Base-by-base conservation (phyloP, 1,284 basidiomycete species). In the Marasmius fiardii region DNA sequence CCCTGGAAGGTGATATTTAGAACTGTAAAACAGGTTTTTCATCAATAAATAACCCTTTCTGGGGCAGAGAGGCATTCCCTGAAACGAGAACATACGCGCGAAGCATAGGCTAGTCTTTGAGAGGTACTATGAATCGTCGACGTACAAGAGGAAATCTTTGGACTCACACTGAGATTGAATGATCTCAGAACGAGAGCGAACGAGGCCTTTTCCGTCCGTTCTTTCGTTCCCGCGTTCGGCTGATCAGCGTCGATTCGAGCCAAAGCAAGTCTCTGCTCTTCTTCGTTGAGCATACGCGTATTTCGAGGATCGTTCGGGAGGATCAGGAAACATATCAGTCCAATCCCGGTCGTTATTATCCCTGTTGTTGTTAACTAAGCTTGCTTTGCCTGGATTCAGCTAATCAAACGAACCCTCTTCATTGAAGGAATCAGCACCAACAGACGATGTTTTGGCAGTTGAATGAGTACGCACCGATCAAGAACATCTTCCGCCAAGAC, bases 401-500 rank as follows among this genome's bases (percentile, higher is more conserved):
- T n/a, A n/a, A n/a, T n/a, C n/a, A n/a, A n/a, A n/a, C n/a, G n/a
- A n/a, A 31, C 28, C 5, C 10, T 31, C 10, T 31, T 31, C 10
- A 4, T 10, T 31, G 28, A 10, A 10, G 28, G 10, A 31, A 31
- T 31, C 28, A 31, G 28, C n/a, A 31, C 10, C 4, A 4, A 45
- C 14, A 4, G 7, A 51, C 49, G 43, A 37, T 52, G 50, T 51
- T n/a, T 5, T 20, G 43, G 26, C 16, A n/a, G 33, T 37, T n/a
- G 5, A 35, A n/a, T 41, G 43, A n/a, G n/a, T 10, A 14, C 39
- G 43, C 57, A 71, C 74, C 74, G 33, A 75, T 60, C 12, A 74
- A 63, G 58, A 76, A 74, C 39, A 75, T 74, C 62, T 76, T 76
- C n/a, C 74, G 61, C 74, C 74, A 75, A 14, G 67, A 65, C 21